Conservation (phyloP, 768 basidiomycete species). For the Tubosaeta brunneosetosa region DNA sequence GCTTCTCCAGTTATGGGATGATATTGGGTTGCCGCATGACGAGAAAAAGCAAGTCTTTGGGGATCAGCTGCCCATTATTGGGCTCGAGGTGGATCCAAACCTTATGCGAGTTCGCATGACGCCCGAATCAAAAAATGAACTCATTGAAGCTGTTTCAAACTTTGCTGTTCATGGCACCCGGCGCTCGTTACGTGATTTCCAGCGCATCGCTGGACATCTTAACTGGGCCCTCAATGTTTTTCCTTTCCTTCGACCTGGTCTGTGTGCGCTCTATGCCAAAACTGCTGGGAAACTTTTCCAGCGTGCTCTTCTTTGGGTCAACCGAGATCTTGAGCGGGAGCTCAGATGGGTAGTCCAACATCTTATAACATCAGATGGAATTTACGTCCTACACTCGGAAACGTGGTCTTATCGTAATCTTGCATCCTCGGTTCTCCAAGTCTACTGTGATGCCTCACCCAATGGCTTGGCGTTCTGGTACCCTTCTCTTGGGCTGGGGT, state of each 20-base stretch:
- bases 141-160: constrained; percentile 10
- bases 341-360: constrained; percentile 26
- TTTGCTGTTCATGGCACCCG: constrained; percentile 8
- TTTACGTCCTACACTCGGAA: no score
- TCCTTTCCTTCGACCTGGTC: constrained; percentile 31
- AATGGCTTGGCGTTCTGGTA: constrained; percentile 22
- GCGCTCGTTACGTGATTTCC: constrained; percentile 20
- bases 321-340: background rate
- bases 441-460: constrained; percentile 26
- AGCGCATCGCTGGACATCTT: constrained; percentile 31
- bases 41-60: background rate
- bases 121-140: constrained; percentile 3
- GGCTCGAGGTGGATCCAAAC: constrained; percentile 31
- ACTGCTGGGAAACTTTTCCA: no score
- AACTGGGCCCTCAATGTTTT: constrained; percentile 41
- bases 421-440: background rate
- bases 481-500: no score
- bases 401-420: no score
- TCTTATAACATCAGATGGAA: no score
- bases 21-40: constrained; percentile 26
- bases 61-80: constrained; percentile 23
- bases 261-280: constrained; percentile 8
- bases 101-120: constrained; percentile 19
- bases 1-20: constrained; percentile 30
- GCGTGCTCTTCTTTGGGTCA: no score